A percentile compares a stretch with the other conserved stretches of the same genome.
These are phyloP conservation scores for Citrus mangshanensis DNA, from an alignment of 345 rosid genomes.

Conservation along the genomic window DNA sequence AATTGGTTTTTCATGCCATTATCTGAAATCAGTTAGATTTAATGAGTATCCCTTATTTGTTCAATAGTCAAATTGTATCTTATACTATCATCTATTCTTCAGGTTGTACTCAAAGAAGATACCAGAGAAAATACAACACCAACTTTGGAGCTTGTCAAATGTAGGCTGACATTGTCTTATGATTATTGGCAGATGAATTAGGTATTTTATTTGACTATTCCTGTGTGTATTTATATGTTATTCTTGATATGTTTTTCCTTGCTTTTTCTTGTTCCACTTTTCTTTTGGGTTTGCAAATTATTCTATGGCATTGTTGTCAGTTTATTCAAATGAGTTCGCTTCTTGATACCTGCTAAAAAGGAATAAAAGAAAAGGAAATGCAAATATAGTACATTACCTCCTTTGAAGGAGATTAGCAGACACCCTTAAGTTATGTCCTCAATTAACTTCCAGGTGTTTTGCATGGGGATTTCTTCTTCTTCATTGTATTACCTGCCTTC, in stretches of 20 bases:
- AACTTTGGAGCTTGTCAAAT: slow-evolving; percentile 62
- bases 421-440: too few species aligned
- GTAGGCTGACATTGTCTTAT: slow-evolving; percentile 78
- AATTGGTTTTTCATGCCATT: neutral
- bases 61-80: slow-evolving; percentile 9
- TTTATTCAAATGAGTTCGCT: neutral
- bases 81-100: slow-evolving; percentile 14
- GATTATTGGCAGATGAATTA: slow-evolving; percentile 90
- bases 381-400: neutral
- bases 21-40: neutral
- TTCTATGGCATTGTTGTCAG: neutral
- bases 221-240: neutral
- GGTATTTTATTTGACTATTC: slow-evolving; percentile 37
- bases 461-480: neutral
- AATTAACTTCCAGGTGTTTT: neutral
- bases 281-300: neutral
- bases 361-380: neutral
- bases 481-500: neutral
- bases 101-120: slow-evolving; percentile 59
- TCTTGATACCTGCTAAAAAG: neutral
- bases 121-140: slow-evolving; percentile 28
- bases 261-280: neutral
- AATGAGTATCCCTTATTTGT: neutral
- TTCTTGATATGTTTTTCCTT: slow-evolving; percentile 2
- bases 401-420: neutral